Evolutionary conservation across 1,139 yeast genomes (phyloP).

Genomic region (Candida sanyaensis): DNA sequence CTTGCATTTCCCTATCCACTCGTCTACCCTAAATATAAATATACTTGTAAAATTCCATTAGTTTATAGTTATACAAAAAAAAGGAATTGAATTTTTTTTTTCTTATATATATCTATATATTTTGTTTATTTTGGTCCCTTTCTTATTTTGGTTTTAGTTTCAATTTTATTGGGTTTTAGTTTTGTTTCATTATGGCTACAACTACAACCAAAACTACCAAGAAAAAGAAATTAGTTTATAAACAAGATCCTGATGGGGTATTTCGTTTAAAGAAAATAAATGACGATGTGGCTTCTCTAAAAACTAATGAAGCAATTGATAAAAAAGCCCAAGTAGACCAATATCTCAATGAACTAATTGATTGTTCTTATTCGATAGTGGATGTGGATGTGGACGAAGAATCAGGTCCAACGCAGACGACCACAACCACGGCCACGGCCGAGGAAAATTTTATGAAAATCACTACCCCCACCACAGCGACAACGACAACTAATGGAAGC

Average conservation of each 20-base stretch:
- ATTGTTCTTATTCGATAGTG: constrained; percentile 27
- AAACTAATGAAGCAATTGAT: constrained; percentile 7
- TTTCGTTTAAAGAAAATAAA: constrained; percentile 36
- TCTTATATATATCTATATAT: background rate
- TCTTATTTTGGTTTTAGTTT: background rate
- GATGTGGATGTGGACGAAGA: constrained; percentile 11
- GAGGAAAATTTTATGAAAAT: constrained; percentile 1
- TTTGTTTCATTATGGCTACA: constrained; percentile 10
- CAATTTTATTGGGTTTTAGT: background rate
- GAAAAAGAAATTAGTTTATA: constrained; percentile 37
- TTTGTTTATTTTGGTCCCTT: background rate
- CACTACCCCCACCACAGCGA: background rate
- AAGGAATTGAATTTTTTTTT: too few relatives aligned
- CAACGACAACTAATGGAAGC: background rate
- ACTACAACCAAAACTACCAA: constrained; percentile 16
- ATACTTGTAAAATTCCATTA: background rate
- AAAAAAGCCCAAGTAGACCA: constrained; percentile 26
- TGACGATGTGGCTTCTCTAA: constrained; percentile 17
- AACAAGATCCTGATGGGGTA: constrained; percentile 46
- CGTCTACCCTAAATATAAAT: constrained; percentile 1
- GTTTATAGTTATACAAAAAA: too few relatives aligned
- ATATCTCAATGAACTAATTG: constrained; percentile 30
- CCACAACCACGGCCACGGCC: too few relatives aligned
- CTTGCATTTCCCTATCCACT: background rate
- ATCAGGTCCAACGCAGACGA: constrained; percentile 3